phyloP scores from a whole-genome alignment of 805 yeast genomes.

The Wickerhamiella allomyrinae region DNA sequence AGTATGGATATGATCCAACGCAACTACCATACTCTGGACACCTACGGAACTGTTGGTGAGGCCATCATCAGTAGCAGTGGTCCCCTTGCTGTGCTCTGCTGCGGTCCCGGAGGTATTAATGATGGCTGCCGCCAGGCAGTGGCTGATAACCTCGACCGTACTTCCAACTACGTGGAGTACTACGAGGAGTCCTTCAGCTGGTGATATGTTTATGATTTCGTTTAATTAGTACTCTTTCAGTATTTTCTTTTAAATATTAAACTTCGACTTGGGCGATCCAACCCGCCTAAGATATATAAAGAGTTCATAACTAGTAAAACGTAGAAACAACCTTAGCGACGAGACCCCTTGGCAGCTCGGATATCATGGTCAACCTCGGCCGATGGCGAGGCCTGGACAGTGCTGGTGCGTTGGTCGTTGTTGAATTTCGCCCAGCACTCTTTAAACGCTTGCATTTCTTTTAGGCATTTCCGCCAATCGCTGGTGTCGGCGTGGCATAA shows the following conservation, averaged over 20 bases:
- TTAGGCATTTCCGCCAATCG: conserved; percentile 64
- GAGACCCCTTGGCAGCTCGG: no score
- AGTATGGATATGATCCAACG: background rate
- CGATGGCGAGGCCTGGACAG: conserved; percentile 4
- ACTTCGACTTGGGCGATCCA: no score
- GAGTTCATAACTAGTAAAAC: no score
- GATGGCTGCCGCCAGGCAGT: conserved; percentile 41
- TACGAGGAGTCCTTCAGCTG: conserved; percentile 60
- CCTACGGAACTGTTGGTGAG: background rate
- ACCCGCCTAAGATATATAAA: no score
- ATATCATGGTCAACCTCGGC: conserved; percentile 9
- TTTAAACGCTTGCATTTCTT: conserved; percentile 47
- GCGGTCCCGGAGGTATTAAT: conserved; percentile 49
- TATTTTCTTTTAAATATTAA: no score
- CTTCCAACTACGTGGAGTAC: conserved; percentile 42
- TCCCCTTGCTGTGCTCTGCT: conserved; percentile 42
- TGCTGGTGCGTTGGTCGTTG: conserved; percentile 34
- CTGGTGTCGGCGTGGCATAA: conserved; percentile 69
- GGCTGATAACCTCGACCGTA: conserved; percentile 28
- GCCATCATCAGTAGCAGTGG: conserved; percentile 14
- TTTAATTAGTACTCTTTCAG: no score
- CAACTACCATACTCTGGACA: background rate
- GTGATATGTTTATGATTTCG: no score
- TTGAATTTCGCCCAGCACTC: conserved; percentile 49
- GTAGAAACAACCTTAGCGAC: no score